phyloP scores from a whole-genome alignment of 768 basidiomycete species.

The Kwoniella pini region DNA sequence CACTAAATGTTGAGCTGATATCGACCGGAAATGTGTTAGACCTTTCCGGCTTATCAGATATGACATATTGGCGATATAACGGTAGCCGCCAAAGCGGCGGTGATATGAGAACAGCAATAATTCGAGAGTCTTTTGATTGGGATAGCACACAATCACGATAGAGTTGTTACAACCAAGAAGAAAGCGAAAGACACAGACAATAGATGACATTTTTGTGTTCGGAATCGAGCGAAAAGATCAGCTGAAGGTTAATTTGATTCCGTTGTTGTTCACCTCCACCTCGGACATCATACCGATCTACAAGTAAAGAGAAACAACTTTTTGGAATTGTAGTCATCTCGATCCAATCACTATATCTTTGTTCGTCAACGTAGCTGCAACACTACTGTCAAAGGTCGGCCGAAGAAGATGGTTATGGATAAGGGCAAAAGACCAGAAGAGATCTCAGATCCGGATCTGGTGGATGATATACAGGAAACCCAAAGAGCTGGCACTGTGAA shows the following conservation, averaged over 20 bases:
- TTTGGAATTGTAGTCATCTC: background rate
- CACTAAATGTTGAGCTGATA: background rate
- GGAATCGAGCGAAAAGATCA: slow-evolving; percentile 4
- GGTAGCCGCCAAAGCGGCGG: background rate
- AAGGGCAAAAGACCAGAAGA: slow-evolving; percentile 17
- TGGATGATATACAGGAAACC: slow-evolving; percentile 14
- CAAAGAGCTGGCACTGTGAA: slow-evolving; percentile 5
- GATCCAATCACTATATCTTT: background rate
- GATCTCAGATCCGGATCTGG: slow-evolving; percentile 17
- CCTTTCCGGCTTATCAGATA: too few species aligned
- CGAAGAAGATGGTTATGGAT: background rate
- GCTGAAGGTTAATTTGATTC: background rate
- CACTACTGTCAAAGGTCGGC: background rate
- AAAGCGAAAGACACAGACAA: background rate
- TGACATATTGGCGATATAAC: background rate
- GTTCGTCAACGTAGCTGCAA: background rate
- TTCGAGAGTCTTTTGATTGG: background rate
- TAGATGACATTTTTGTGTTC: background rate
- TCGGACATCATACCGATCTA: background rate
- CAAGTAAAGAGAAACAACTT: background rate
- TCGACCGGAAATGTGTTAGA: background rate
- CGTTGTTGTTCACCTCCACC: slow-evolving; percentile 4
- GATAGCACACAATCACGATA: background rate
- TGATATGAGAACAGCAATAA: background rate
- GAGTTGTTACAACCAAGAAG: background rate